Evolutionary conservation across 2,329 filamentous ascomycete species (phyloP), one percentile per base, ranked within the genome.

Genomic region (Penicillium occitanis): DNA sequence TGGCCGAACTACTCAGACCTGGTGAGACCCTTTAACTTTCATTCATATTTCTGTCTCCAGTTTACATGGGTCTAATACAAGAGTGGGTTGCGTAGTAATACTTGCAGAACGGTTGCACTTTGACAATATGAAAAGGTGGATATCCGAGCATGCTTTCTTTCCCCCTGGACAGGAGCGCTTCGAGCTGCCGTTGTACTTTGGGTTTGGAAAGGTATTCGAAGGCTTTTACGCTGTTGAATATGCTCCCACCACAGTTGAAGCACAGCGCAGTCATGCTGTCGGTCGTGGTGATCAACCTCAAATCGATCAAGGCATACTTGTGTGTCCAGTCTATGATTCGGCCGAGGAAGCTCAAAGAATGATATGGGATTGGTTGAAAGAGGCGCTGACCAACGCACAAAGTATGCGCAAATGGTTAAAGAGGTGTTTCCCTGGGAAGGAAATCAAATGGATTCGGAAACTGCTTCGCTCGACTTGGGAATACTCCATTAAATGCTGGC

Each of bases 181-280:
- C 42, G n/a, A 22, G 11, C 37, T 66, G 25, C 65, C 60, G 0
- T 40, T 66, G 17, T 8, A 11, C n/a, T 63, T 66, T 50, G 65
- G 65, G 1, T 66, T 66, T 6, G 65, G 65, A 7, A 19, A n/a
- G 10, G 2, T 11, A 6, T 66, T 66, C 8, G 0, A 44, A 13
- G 60, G 65, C 11, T 66, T 66, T 2, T 8, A 33, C 5, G 65
- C 33, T 6, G 0, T 55, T 17, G 61, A 63, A 37, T 66, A 63
- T 51, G 5, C 30, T 13, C 53, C 65, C 6, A 35, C 0, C 10
- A 44, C 10, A 0, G 5, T 2, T 10, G 65, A 60, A 35, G 40
- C 33, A 25, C 35, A 42, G 13, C 35, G 13, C 17, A 59, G 40
- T 46, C 25, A 37, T 46, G 19, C 25, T 28, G 35, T 66, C 17